A percentile compares a stretch with the other conserved stretches of the same genome.
Evolutionary conservation across 2,329 filamentous ascomycete genomes (phyloP).

Genomic region (Thyridium curvatum): DNA sequence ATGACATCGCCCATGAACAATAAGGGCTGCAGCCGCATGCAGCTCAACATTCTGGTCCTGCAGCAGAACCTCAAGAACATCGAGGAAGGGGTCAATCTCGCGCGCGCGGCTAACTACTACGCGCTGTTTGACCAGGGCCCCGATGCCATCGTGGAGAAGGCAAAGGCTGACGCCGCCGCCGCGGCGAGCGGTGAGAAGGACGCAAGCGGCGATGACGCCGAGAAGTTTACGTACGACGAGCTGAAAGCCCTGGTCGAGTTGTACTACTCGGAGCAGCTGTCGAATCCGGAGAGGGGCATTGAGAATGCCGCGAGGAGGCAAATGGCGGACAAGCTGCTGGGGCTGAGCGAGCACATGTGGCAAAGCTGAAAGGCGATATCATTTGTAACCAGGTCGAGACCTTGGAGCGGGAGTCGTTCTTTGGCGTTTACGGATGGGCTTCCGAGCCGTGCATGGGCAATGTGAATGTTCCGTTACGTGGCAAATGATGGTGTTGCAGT

Average conservation of each 20-base stretch:
- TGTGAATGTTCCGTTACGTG: too few relatives aligned
- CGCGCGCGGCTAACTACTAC: constrained; percentile 61
- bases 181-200: constrained; percentile 18
- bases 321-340: constrained; percentile 64
- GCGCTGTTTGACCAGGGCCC: constrained; percentile 60
- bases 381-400: too few relatives aligned
- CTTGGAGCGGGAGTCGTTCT: too few relatives aligned
- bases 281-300: constrained; percentile 62
- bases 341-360: constrained; percentile 69
- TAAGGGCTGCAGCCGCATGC: constrained; percentile 78
- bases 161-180: constrained; percentile 38
- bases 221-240: constrained; percentile 58
- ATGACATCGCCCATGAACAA: constrained; percentile 77
- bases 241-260: constrained; percentile 60
- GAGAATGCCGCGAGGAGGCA: constrained; percentile 59
- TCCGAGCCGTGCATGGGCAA: too few relatives aligned
- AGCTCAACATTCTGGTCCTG: constrained; percentile 87
- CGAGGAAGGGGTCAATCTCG: constrained; percentile 61
- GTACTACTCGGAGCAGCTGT: constrained; percentile 61
- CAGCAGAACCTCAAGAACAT: constrained; percentile 97
- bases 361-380: constrained; percentile 32
- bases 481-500: too few relatives aligned
- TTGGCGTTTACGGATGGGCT: too few relatives aligned
- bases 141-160: constrained; percentile 58
- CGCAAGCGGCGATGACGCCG: constrained; percentile 19